Percentiles rank a stretch among this genome's conserved stretches.
Evolutionary conservation across 345 rosid species (phyloP).

Genomic region (Bretschneidera sinensis): DNA sequence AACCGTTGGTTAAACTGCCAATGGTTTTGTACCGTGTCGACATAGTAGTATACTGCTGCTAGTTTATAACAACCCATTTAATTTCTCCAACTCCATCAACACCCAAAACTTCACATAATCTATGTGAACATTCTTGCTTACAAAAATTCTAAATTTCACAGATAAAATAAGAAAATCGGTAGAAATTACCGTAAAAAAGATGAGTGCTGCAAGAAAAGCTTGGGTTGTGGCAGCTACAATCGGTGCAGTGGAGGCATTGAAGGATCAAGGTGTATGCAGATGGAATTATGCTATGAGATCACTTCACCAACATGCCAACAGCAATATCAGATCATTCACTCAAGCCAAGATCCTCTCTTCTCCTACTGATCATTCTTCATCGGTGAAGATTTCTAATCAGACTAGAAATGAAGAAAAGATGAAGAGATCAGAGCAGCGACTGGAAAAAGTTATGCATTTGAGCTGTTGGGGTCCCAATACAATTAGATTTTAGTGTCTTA

Average conservation of each 20-base stretch:
- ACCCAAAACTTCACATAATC: no score
- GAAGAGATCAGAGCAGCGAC: constrained; percentile 18
- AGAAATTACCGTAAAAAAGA: no score
- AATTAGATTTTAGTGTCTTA: constrained; percentile 25
- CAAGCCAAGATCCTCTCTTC: no score
- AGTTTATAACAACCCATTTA: no score
- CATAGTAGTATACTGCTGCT: no score
- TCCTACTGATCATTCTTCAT: no score
- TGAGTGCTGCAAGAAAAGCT: no score
- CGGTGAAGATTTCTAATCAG: constrained; percentile 13
- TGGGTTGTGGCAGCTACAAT: constrained; percentile 59
- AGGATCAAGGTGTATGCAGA: constrained; percentile 66
- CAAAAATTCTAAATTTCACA: no score
- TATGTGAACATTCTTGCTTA: no score
- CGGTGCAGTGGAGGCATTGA: constrained; percentile 62
- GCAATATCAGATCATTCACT: constrained; percentile 25
- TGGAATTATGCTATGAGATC: constrained; percentile 57
- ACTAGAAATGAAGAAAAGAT: constrained; percentile 13
- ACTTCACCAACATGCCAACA: constrained; percentile 36
- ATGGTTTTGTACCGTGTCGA: neutral
- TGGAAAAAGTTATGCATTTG: constrained; percentile 35
- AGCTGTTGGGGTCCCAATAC: constrained; percentile 47
- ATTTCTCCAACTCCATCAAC: neutral
- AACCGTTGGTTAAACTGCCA: constrained; percentile 3
- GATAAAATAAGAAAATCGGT: no score